Evolutionary conservation across 1,284 basidiomycete genomes (phyloP), one percentile per base, ranked within the genome.

Genomic region (Rhodotorula sp.): DNA sequence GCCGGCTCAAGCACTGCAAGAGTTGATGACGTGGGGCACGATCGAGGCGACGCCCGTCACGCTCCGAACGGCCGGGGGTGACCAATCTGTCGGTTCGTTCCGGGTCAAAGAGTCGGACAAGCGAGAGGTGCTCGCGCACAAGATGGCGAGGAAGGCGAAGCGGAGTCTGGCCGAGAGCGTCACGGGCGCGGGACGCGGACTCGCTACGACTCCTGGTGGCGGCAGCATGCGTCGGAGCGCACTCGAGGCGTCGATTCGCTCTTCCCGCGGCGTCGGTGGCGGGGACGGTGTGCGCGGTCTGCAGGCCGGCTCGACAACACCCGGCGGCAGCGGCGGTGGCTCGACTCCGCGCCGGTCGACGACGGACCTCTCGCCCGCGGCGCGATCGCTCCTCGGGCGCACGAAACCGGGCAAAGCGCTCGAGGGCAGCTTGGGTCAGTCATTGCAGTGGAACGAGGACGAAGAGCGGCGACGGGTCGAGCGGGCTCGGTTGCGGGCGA

Each of bases 11-110:
- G 89, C 89, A 2, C 85, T 93, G 65, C 92, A 92, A 73, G 89
- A 94, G 75, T 86, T 97, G 28, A 92, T 95, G 89, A 97, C 93
- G 15, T 93, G 91, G 91, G 93, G 93, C 10, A 92, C 91, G 28
- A 84, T 95, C 19, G 87, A 89, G 71, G 88, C 90, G 19, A 95
- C 93, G 18, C 93, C 92, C 14, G 87, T 92, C 60, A 85, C 93
- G 16, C 85, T 95, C 49, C 89, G 89, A 38, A 85, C 86, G 67
- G 81, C 45, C 2, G 34, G 49, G 23, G 64, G 59, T 6, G 48
- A 15, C 3, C 62, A 28, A 12, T 62, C 71, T 16, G 77, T 72
- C 18, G 79, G 79, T 3, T 76, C 77, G 19, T 80, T 80, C 70
- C 54, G 71, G 21, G 78, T 80, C 38, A 60, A 67, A 1, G 72